Base-by-base conservation (phyloP, 2,329 filamentous ascomycete genomes). In the Apiospora kogelbergensis region DNA sequence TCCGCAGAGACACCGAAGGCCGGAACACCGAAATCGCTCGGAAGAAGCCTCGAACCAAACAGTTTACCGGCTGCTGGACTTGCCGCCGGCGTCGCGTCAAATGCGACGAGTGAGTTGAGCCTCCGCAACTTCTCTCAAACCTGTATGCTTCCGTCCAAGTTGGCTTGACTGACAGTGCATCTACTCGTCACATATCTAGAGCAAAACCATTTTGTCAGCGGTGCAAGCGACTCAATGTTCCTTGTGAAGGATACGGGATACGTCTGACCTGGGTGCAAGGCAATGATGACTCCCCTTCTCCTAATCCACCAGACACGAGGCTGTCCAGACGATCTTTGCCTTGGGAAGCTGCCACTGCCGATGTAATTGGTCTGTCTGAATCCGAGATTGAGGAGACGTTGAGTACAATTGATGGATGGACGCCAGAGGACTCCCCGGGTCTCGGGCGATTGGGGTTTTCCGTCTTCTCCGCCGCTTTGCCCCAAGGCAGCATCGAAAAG, bases 241-340 rank as follows among this genome's bases (percentile, higher is more conserved):
- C 65, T 15, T 74, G 73, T 30, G 69, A 74, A 40, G 74, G 74
- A 1, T 75, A 75, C 42, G 72, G 68, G 9, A 46, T 74, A 6
- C 70, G 72, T 7, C 67, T 74, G 17, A 70, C 66, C 26, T 74
- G 71, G 73, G 57, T 72, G 1, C 37, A n/a, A 20, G 68, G 60
- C 41, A 70, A 53, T 46, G 41, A 45, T 7, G 65, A 53, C 20
- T 17, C 65, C 44, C 6, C 53, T n/a, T 10, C 65, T 30, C 6
- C 30, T 10, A 17, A 17, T 42, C 11, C 40, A 0, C 26, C 53
- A 1, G 53, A 60, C 7, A 1, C 1, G 1, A 37, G 53, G 6
- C 7, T 22, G 10, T 22, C 53, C 30, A 60, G 53, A n/a, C 17
- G 53, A 0, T 22, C 17, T 37, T 20, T 60, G 11, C 30, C 30